phyloP scores from a whole-genome alignment of 805 yeast genomes.

The Lipomyces sp. region DNA sequence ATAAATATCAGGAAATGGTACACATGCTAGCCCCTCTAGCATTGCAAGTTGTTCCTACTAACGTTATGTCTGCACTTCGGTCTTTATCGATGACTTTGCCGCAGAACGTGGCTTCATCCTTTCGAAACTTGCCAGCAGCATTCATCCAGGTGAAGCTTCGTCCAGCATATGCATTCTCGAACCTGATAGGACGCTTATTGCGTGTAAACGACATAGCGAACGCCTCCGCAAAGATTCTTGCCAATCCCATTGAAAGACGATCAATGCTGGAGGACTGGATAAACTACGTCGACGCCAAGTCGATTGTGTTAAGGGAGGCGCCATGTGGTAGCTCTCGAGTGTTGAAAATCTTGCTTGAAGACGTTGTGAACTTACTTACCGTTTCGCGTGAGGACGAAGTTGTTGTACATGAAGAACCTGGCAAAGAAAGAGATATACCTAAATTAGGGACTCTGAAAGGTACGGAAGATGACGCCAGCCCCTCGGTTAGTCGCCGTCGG shows the following conservation, averaged over 20 bases:
- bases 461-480: slow-evolving; percentile 20
- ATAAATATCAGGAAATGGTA: slow-evolving; percentile 48
- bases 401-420: slow-evolving; percentile 6
- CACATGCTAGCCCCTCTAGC: slow-evolving; percentile 67
- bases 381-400: background rate
- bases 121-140: slow-evolving; percentile 52
- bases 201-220: slow-evolving; percentile 60
- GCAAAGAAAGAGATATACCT: background rate
- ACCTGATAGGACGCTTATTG: slow-evolving; percentile 59
- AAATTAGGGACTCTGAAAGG: slow-evolving; percentile 1
- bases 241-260: slow-evolving; percentile 51
- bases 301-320: slow-evolving; percentile 55
- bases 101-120: slow-evolving; percentile 43
- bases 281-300: slow-evolving; percentile 53
- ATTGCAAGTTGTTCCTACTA: slow-evolving; percentile 60
- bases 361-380: slow-evolving; percentile 41
- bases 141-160: slow-evolving; percentile 58
- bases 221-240: slow-evolving; percentile 55
- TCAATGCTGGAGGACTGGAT: slow-evolving; percentile 66
- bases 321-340: slow-evolving; percentile 51
- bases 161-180: slow-evolving; percentile 59
- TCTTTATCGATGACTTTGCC: slow-evolving; percentile 57
- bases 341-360: slow-evolving; percentile 41
- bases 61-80: slow-evolving; percentile 59
- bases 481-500: slow-evolving; percentile 14